Evolutionary conservation across 2,329 filamentous ascomycete species (phyloP), one percentile per base, ranked within the genome.

Genomic region (Mollisia scopiformis): DNA sequence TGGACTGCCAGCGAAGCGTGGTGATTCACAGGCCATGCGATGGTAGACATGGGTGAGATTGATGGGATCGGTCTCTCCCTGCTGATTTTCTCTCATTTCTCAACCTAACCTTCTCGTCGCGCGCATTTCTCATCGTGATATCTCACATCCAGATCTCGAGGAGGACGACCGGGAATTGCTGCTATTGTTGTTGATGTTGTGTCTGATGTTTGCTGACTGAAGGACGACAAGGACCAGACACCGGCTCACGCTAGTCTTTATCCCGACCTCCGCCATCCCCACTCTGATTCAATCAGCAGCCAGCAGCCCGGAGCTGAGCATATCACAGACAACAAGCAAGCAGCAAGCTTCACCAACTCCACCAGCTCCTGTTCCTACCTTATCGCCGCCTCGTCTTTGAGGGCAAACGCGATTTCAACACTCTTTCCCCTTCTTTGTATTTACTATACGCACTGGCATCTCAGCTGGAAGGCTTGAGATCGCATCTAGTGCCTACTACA

Each of bases 381-480:
- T 23, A 46, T 10, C 37, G 14, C 37, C 25, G 35, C 43, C 31
- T 49, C 43, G 39, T 47, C 43, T 11, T 19, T 23, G 16, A 7
- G 23, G 43, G 28, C 30, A 23, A 56, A 30, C 43, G 19, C 43
- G 30, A 57, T 19, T 19, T n/a, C 49, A 14, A 6, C 28, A 50
- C 13, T 37, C 50, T 21, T 31, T 16, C 28, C n/a, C 19, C 19
- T 43, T 33, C 19, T 33, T 5, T 55, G 23, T 35, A 27, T 25
- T 35, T 51, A 25, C 33, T 16, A n/a, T 31, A 55, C 43, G 19
- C 47, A 61, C 61, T 60, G 55, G 63, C 58, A 68, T 68, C 69
- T 71, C 68, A 65, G 69, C 69, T 69, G 67, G 69, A 67, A 66
- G 11, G n/a, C 33, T n/a, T n/a, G n/a, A n/a, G n/a, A 66, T 65